Conservation (phyloP, 768 basidiomycete genomes). For the Phylloporus sp. region DNA sequence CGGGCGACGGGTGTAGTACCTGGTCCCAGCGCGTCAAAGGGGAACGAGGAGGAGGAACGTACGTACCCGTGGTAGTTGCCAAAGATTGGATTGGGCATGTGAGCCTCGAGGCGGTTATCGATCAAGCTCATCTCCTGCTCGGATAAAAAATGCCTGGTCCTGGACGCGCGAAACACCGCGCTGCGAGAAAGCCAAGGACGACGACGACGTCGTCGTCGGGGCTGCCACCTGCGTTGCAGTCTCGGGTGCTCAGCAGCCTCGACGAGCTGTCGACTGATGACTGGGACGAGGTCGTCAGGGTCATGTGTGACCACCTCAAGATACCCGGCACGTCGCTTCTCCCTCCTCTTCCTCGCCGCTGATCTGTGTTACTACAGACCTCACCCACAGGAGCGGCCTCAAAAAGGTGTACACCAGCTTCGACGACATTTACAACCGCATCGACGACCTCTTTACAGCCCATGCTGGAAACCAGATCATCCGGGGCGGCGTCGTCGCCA, state of each 20-base stretch:
- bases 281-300: conserved; percentile 44
- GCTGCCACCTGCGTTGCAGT: conserved; percentile 17
- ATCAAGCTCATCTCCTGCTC: no score
- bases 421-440: conserved; percentile 42
- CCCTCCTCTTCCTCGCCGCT: neutral
- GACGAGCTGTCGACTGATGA: conserved; percentile 33
- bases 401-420: conserved; percentile 61
- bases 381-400: conserved; percentile 51
- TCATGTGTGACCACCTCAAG: conserved; percentile 46
- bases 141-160: conserved; percentile 31
- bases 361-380: conserved; percentile 38
- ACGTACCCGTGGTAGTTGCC: conserved; percentile 72
- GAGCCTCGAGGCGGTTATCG: neutral
- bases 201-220: conserved; percentile 2
- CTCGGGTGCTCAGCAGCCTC: conserved; percentile 9
- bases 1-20: conserved; percentile 77
- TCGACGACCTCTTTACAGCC: conserved; percentile 46
- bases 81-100: conserved; percentile 32
- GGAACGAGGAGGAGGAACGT: no score
- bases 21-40: conserved; percentile 20
- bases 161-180: conserved; percentile 19
- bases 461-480: conserved; percentile 43
- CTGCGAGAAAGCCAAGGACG: conserved; percentile 18
- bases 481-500: conserved; percentile 52
- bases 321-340: conserved; percentile 43